Percentiles rank a stretch among this genome's conserved stretches.
phyloP scores from a whole-genome alignment of 2,329 filamentous ascomycete species.

The Xylaria sp. region DNA sequence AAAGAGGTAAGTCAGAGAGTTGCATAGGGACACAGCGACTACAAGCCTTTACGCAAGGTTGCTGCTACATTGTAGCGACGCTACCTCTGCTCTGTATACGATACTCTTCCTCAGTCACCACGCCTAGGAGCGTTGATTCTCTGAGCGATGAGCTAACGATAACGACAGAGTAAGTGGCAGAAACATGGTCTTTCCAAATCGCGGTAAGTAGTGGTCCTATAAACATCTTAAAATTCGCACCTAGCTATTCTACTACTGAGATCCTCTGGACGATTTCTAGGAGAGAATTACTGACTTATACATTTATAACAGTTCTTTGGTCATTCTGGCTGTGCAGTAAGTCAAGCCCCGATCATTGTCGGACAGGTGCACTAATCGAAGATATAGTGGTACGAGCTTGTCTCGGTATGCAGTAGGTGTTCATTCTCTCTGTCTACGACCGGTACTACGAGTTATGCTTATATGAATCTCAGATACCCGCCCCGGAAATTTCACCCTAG shows the following conservation, averaged over 20 bases:
- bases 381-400: constrained; percentile 40
- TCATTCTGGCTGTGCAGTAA: constrained; percentile 43
- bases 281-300: neutral
- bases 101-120: neutral
- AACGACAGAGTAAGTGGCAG: constrained; percentile 4
- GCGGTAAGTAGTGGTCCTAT: constrained; percentile 18
- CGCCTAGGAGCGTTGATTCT: neutral
- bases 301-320: constrained; percentile 39
- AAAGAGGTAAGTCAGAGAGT: constrained; percentile 16
- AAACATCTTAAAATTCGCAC: neutral
- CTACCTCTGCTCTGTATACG: neutral
- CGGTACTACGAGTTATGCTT: constrained; percentile 18
- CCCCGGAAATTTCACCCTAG: constrained; percentile 42
- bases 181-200: constrained; percentile 14
- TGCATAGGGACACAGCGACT: neutral
- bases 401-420: constrained; percentile 42
- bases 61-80: neutral
- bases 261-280: no score
- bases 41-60: neutral
- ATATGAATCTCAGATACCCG: constrained; percentile 39
- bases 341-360: constrained; percentile 18
- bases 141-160: constrained; percentile 1
- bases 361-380: constrained; percentile 6
- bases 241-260: neutral
- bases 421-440: neutral